A percentile compares a stretch with the other conserved stretches of the same genome.
Conservation (phyloP, 441 rosid genomes). For the Euphorbia corollata region DNA sequence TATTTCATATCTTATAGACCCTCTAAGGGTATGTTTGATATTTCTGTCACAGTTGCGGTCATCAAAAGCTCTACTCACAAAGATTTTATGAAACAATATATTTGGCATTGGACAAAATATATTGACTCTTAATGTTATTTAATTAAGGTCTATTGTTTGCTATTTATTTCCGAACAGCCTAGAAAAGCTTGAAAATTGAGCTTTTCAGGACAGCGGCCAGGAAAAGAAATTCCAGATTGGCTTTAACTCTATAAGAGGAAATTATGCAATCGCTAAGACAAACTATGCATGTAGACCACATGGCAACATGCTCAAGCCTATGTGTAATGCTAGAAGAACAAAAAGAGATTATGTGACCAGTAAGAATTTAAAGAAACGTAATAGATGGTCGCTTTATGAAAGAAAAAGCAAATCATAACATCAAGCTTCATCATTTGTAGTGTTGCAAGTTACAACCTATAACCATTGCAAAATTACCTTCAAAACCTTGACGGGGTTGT, state of each 20-base stretch:
- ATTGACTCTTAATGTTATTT: too few relatives aligned
- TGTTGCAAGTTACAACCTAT: not conserved
- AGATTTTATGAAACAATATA: not conserved
- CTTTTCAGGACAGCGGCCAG: too few relatives aligned
- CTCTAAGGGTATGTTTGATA: not conserved
- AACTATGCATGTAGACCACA: not conserved
- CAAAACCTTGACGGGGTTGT: conserved; percentile 96
- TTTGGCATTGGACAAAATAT: not conserved
- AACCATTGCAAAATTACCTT: conserved; percentile 44
- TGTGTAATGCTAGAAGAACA: not conserved
- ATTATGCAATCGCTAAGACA: not conserved
- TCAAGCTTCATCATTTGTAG: conserved; percentile 6
- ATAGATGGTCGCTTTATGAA: not conserved
- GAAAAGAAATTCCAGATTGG: not conserved
- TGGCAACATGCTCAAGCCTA: not conserved
- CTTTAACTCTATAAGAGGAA: not conserved
- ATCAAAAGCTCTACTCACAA: not conserved
- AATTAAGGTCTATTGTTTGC: too few relatives aligned
- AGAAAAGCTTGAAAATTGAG: too few relatives aligned
- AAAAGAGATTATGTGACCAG: not conserved
- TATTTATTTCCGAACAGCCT: too few relatives aligned
- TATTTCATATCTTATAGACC: not conserved
- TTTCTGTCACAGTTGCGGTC: not conserved
- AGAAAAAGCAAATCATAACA: not conserved
- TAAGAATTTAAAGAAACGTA: not conserved